phyloP scores from a whole-genome alignment of 345 rosid genomes.

The Adansonia digitata region DNA sequence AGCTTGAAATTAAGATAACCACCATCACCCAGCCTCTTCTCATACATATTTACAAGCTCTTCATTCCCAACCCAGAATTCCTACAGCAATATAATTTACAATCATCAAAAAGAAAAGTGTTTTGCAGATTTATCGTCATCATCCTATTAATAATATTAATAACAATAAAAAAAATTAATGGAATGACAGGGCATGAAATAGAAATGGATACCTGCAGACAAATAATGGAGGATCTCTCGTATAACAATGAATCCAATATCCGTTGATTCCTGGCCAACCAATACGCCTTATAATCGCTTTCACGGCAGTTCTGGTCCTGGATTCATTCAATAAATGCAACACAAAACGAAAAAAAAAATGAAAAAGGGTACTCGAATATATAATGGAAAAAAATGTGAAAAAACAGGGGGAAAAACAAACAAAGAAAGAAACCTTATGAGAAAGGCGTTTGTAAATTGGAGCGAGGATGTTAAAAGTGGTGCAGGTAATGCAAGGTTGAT shows the following conservation, averaged over 20 bases:
- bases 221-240: conserved; percentile 79
- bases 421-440: conserved; percentile 31
- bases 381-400: not conserved
- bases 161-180: not conserved
- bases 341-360: not conserved
- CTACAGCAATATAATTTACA: conserved; percentile 26
- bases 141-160: too few species aligned
- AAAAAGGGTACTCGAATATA: not conserved
- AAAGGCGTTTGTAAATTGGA: conserved; percentile 82
- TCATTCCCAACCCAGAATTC: conserved; percentile 94
- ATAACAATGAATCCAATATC: conserved; percentile 74
- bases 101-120: not conserved
- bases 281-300: conserved; percentile 62
- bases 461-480: conserved; percentile 88
- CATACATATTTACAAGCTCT: conserved; percentile 76
- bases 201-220: conserved; percentile 65
- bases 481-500: conserved; percentile 74
- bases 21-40: conserved; percentile 79
- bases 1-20: conserved; percentile 79
- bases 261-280: conserved; percentile 76
- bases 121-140: not conserved
- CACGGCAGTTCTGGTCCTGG: conserved; percentile 65
- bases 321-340: not conserved
- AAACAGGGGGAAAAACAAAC: not conserved
- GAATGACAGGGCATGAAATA: not conserved